phyloP scores from a whole-genome alignment of 768 basidiomycete species.

The Pleurotus giganteus region DNA sequence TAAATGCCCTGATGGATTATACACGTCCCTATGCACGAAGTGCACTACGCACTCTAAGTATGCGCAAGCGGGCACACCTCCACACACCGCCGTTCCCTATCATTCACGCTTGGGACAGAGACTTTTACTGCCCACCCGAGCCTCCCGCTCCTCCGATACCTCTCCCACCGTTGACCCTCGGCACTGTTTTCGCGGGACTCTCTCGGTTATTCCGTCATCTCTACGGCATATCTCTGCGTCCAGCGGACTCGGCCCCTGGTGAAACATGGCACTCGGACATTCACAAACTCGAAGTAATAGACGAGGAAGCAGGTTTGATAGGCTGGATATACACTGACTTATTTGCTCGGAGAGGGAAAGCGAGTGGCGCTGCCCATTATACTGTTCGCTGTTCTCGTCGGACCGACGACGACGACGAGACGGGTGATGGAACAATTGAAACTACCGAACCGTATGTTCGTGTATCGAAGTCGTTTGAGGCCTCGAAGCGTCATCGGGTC shows the following conservation, averaged over 20 bases:
- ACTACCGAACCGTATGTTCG: conserved; percentile 37
- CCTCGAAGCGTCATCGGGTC: conserved; percentile 55
- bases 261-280: conserved; percentile 91
- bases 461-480: conserved; percentile 63
- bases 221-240: conserved; percentile 83
- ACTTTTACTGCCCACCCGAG: conserved; percentile 86
- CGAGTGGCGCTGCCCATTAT: conserved; percentile 93
- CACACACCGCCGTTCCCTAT: conserved; percentile 52
- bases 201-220: conserved; percentile 83
- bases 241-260: conserved; percentile 63
- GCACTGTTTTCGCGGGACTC: conserved; percentile 91
- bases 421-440: conserved; percentile 50
- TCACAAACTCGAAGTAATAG: conserved; percentile 89
- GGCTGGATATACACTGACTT: conserved; percentile 97
- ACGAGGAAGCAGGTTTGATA: conserved; percentile 81
- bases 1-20: conserved; percentile 76
- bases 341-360: conserved; percentile 81
- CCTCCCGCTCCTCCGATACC: conserved; percentile 72
- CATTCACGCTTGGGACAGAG: conserved; percentile 96
- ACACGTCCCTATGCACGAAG: conserved; percentile 74
- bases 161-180: conserved; percentile 76
- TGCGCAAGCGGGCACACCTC: conserved; percentile 75
- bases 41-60: conserved; percentile 66
- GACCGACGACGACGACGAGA: conserved; percentile 86
- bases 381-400: conserved; percentile 94